A percentile compares a stretch with the other conserved stretches of the same genome.
Evolutionary conservation across 768 basidiomycete species (phyloP).

Genomic region (Pluteus cervinus): DNA sequence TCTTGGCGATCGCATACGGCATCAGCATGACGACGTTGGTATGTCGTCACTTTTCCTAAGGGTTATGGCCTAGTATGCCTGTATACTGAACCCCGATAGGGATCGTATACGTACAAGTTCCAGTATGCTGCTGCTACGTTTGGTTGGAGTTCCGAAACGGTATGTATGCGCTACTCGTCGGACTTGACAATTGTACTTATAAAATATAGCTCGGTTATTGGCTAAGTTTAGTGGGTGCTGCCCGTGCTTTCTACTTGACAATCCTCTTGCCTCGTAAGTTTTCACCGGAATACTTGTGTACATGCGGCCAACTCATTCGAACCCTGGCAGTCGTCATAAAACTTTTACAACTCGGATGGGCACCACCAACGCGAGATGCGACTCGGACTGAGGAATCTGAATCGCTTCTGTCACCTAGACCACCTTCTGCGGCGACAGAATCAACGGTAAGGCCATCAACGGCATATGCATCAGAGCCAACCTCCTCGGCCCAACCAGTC

Average conservation of each 20-base stretch:
- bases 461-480: no score
- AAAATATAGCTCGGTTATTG: slow-evolving; percentile 63
- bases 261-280: slow-evolving; percentile 59
- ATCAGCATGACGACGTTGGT: slow-evolving; percentile 44
- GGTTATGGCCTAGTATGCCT: background rate
- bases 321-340: no score
- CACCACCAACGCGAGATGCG: no score
- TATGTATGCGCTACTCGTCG: slow-evolving; percentile 22
- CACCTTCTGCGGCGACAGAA: no score
- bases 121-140: slow-evolving; percentile 61
- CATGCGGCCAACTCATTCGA: no score
- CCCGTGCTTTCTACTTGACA: slow-evolving; percentile 50
- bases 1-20: slow-evolving; percentile 49
- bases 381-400: no score
- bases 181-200: background rate
- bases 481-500: slow-evolving; percentile 28
- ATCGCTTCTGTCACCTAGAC: no score
- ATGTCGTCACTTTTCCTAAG: slow-evolving; percentile 6
- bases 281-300: no score
- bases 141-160: slow-evolving; percentile 62
- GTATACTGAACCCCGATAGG: slow-evolving; percentile 28
- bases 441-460: no score
- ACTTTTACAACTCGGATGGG: no score
- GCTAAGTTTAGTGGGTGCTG: slow-evolving; percentile 46
- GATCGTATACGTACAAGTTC: slow-evolving; percentile 49